These are phyloP conservation scores for Pezicula radicicola DNA, from an alignment of 2,329 filamentous ascomycete species.

Conservation along the genomic window DNA sequence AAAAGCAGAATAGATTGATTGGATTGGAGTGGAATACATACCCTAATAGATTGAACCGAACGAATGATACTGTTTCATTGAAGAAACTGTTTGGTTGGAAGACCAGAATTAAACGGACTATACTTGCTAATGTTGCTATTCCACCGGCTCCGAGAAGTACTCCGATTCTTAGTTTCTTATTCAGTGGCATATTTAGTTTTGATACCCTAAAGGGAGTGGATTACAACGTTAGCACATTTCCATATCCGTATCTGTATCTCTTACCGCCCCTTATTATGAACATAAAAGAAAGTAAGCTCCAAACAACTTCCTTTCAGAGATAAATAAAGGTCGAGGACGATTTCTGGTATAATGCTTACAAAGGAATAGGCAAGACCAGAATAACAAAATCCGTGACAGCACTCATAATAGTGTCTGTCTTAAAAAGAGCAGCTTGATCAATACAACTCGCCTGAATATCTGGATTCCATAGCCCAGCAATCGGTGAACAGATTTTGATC, in stretches of 20 bases:
- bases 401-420: constrained; percentile 29
- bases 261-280: no score
- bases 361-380: constrained; percentile 29
- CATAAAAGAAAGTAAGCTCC: no score
- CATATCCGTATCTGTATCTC: no score
- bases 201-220: constrained; percentile 9
- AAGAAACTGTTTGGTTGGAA: not conserved
- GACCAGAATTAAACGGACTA: not conserved
- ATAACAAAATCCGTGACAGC: constrained; percentile 32
- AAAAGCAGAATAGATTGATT: no score
- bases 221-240: no score
- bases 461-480: constrained; percentile 19
- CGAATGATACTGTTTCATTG: not conserved
- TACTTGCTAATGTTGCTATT: not conserved
- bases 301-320: no score
- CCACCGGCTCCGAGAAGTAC: constrained; percentile 19
- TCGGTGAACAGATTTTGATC: constrained; percentile 15
- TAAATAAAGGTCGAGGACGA: no score
- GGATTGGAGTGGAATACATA: constrained; percentile 1
- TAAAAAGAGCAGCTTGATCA: constrained; percentile 29
- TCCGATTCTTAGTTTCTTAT: constrained; percentile 31
- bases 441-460: constrained; percentile 24
- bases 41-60: constrained; percentile 5
- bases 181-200: constrained; percentile 23
- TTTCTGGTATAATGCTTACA: constrained; percentile 9